phyloP scores from a whole-genome alignment of 768 basidiomycete species.

The Naematelia encephala region DNA sequence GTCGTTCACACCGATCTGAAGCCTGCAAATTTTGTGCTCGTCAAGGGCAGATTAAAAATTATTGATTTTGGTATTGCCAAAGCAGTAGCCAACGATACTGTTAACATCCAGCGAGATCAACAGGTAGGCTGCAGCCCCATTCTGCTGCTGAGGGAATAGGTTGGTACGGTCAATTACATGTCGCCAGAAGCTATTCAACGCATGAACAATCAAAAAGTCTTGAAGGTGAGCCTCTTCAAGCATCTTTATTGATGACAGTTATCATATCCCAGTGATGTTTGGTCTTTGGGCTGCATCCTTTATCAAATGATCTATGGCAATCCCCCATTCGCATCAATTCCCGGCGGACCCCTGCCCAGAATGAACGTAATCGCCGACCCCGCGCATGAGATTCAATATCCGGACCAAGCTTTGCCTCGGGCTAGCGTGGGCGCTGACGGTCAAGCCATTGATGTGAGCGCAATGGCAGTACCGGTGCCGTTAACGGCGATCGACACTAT shows the following conservation, averaged over 20 bases:
- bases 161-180: slow-evolving; percentile 99
- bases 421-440: slow-evolving; percentile 50
- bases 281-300: slow-evolving; percentile 95
- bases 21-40: slow-evolving; percentile 96
- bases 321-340: slow-evolving; percentile 83
- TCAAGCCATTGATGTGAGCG: slow-evolving; percentile 15
- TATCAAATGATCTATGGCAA: slow-evolving; percentile 98
- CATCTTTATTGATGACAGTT: slow-evolving; percentile 51
- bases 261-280: slow-evolving; percentile 91
- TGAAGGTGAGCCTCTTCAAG: slow-evolving; percentile 60
- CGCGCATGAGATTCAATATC: slow-evolving; percentile 73
- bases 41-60: slow-evolving; percentile 88
- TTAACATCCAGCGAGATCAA: slow-evolving; percentile 93
- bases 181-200: slow-evolving; percentile 90
- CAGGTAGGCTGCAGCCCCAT: slow-evolving; percentile 59
- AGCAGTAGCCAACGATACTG: slow-evolving; percentile 96
- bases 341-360: slow-evolving; percentile 64
- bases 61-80: slow-evolving; percentile 99
- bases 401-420: slow-evolving; percentile 53
- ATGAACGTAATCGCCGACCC: slow-evolving; percentile 90
- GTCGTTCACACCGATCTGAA: slow-evolving; percentile 98
- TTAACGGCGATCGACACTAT: slow-evolving; percentile 74
- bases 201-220: slow-evolving; percentile 67
- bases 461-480: slow-evolving; percentile 65
- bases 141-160: slow-evolving; percentile 55